These are phyloP conservation scores for Penicillium mononematosum DNA, from an alignment of 495 filamentous ascomycete genomes.

Conservation along the genomic window DNA sequence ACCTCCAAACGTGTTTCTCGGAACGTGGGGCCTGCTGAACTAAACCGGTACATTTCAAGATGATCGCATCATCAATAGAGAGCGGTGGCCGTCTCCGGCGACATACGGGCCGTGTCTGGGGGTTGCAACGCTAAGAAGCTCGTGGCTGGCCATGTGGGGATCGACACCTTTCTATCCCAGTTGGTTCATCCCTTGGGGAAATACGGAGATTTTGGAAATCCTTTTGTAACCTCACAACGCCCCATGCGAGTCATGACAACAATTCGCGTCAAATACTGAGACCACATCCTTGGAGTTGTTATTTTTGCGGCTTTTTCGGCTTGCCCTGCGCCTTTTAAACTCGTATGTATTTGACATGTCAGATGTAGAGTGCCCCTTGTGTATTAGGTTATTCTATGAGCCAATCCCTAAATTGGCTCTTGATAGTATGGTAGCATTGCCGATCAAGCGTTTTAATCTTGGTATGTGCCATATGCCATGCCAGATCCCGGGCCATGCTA, in stretches of 20 bases:
- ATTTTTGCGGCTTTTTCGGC: neutral
- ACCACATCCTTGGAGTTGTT: neutral
- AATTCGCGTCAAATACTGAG: neutral
- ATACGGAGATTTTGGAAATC: neutral
- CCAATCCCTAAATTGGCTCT: neutral
- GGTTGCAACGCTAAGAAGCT: conserved; percentile 16
- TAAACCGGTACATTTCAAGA: neutral
- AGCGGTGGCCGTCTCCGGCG: conserved; percentile 10
- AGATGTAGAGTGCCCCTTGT: neutral
- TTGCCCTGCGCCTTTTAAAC: neutral
- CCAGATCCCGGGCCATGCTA: neutral
- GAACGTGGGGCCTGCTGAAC: neutral
- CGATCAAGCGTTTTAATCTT: neutral
- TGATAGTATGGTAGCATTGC: neutral
- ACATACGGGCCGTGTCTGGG: neutral
- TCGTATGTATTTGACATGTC: conserved; percentile 4
- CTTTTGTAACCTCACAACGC: neutral
- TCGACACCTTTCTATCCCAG: conserved; percentile 5
- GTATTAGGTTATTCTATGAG: neutral
- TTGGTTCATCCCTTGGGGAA: conserved; percentile 1
- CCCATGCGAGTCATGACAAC: conserved; percentile 11
- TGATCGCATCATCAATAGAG: conserved; percentile 1
- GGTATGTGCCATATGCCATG: neutral
- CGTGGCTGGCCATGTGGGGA: conserved; percentile 27
- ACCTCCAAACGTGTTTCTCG: neutral